phyloP scores from a whole-genome alignment of 306 rosid genomes.

The Betula pendula region DNA sequence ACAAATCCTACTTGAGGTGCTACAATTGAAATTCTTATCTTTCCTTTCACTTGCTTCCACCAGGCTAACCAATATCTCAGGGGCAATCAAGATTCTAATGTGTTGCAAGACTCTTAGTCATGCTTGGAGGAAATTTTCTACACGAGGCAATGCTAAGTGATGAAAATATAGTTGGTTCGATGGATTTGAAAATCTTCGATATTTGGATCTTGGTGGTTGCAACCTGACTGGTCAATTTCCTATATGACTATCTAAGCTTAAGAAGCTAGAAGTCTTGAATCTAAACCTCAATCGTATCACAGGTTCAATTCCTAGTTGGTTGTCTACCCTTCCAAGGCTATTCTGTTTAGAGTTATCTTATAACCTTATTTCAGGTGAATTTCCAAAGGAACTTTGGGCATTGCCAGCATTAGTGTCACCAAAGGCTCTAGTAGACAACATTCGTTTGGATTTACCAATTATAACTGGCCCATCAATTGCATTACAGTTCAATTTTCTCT shows the following conservation, averaged over 20 bases:
- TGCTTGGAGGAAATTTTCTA: neutral
- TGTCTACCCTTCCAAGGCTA: neutral
- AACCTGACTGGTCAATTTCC: too few relatives aligned
- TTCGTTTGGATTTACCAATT: neutral
- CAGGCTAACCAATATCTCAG: too few relatives aligned
- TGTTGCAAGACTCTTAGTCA: neutral
- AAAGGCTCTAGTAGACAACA: neutral
- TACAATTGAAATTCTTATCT: too few relatives aligned
- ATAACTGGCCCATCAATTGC: too few relatives aligned
- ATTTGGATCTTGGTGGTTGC: neutral
- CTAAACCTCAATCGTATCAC: too few relatives aligned
- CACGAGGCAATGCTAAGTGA: neutral
- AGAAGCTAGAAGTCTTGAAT: too few relatives aligned
- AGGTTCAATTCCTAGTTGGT: too few relatives aligned
- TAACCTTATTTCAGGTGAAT: neutral
- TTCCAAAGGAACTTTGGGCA: conserved; percentile 3
- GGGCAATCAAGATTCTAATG: too few relatives aligned
- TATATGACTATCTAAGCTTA: too few relatives aligned
- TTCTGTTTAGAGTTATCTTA: neutral
- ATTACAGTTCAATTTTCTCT: neutral
- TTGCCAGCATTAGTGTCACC: neutral
- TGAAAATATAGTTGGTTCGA: neutral
- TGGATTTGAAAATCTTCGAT: neutral
- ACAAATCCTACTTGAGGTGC: too few relatives aligned
- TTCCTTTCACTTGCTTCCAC: too few relatives aligned